phyloP scores from a whole-genome alignment of 306 rosid genomes.

The Morella rubra region DNA sequence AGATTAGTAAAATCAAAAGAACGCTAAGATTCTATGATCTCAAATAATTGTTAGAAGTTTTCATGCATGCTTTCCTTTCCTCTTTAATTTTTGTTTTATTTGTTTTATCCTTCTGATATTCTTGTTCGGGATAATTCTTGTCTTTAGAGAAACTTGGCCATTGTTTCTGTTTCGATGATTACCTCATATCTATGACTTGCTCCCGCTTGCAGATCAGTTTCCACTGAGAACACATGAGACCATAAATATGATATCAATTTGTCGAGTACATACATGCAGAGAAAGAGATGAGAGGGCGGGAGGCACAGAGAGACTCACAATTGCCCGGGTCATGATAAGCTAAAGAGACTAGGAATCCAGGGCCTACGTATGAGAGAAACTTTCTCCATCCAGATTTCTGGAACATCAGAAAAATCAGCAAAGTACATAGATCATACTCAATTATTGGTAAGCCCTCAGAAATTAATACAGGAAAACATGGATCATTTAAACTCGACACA shows the following conservation, averaged over 20 bases:
- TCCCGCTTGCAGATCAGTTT: slow-evolving; percentile 96
- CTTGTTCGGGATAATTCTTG: not conserved
- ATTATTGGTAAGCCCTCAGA: no score
- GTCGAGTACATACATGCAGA: not conserved
- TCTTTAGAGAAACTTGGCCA: not conserved
- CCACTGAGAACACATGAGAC: slow-evolving; percentile 48
- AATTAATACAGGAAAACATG: no score
- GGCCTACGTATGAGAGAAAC: slow-evolving; percentile 59
- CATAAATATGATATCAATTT: not conserved
- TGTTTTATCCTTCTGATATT: not conserved
- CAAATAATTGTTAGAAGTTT: not conserved
- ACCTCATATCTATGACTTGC: slow-evolving; percentile 80
- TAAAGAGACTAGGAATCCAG: slow-evolving; percentile 85
- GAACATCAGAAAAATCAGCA: slow-evolving; percentile 4
- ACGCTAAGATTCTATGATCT: no score
- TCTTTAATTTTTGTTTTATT: not conserved
- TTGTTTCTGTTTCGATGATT: not conserved
- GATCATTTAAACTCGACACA: no score
- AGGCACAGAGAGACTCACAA: slow-evolving; percentile 35
- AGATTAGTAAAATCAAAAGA: not conserved
- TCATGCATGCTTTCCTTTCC: not conserved
- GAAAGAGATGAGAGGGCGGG: not conserved
- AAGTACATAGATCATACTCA: no score
- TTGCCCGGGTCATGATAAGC: slow-evolving; percentile 97
- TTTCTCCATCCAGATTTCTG: slow-evolving; percentile 72